Base-by-base conservation (phyloP, 352 stramenopile species). In the Phytophthora quininea region DNA sequence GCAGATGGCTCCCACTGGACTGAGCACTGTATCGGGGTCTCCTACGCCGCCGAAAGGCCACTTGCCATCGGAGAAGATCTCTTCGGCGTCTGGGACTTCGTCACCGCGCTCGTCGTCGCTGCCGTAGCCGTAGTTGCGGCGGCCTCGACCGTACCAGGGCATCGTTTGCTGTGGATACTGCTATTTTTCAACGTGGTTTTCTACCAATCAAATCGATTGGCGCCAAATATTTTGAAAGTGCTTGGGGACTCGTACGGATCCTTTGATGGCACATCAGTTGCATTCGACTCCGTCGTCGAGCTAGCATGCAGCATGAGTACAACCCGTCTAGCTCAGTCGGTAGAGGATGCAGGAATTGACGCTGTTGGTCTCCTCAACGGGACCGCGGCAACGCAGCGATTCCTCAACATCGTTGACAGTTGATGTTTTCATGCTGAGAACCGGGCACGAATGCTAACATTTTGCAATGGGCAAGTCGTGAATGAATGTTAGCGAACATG, bases 11-110 rank as follows among this genome's bases (percentile, higher is more conserved):
- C 46, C 46, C 4, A n/a, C 15, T 33, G 46, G 46, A 35, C 5
- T 33, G 15, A 24, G 46, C 11, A 52, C n/a, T 12, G 7, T n/a
- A 33, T 52, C n/a, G 3, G 27, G 5, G 8, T 6, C 27, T 30
- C 46, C 46, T 15, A 12, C 24, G 33, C 46, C n/a, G 3, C 46
- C 46, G n/a, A 52, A 52, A 4, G 46, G 46, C 46, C 46, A 52
- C 15, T 35, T 52, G 6, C 46, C 46, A 15, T 27, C 12, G 42
- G 12, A 27, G 19, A 24, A 48, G 5, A 27, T 27, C 42, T 48
- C 42, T 6, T 9, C 12, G 5, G 10, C 42, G 42, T 48, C 42
- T 8, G 42, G 12, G 12, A 7, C 42, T 48, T 48, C 19, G 10
- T 40, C 2, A 8, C 30, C 9, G 47, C 47, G 47, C 47, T 53